These are phyloP conservation scores for Blastomyces percursus DNA, from an alignment of 2,329 filamentous ascomycete genomes.

Conservation along the genomic window DNA sequence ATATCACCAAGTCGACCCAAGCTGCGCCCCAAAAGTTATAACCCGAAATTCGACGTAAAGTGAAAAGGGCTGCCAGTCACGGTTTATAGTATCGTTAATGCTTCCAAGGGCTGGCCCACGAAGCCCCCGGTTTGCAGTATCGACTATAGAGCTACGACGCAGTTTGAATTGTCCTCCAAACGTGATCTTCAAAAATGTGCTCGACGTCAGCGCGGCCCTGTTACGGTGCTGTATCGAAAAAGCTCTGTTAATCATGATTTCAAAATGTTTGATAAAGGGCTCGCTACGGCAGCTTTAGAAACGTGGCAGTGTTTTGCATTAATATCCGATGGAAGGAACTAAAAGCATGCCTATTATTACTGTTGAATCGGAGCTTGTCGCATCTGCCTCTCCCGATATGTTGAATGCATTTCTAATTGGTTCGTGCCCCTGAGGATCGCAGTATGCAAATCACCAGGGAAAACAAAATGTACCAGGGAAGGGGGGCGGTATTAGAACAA, in stretches of 20 bases:
- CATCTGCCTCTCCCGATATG: background rate
- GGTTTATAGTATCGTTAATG: background rate
- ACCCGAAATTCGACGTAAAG: background rate
- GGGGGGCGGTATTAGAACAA: background rate
- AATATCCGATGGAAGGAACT: background rate
- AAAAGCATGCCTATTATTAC: background rate
- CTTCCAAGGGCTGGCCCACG: too few species aligned
- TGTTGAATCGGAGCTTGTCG: background rate
- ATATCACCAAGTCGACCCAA: background rate
- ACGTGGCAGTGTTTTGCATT: background rate
- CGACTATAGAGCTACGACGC: background rate
- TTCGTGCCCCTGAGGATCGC: background rate
- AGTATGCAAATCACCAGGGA: background rate
- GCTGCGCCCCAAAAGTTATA: background rate
- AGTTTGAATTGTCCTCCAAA: background rate
- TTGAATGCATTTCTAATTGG: background rate
- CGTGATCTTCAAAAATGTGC: too few species aligned
- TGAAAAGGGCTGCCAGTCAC: background rate
- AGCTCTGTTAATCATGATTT: background rate
- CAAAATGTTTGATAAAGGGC: background rate
- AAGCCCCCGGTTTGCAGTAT: background rate
- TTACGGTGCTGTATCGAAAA: background rate
- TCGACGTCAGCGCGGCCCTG: too few species aligned
- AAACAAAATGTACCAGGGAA: background rate
- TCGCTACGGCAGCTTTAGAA: background rate